These are phyloP conservation scores for Linnemannia schmuckeri DNA, from an alignment of 192 early-diverging fungal genomes.

Conservation along the genomic window DNA sequence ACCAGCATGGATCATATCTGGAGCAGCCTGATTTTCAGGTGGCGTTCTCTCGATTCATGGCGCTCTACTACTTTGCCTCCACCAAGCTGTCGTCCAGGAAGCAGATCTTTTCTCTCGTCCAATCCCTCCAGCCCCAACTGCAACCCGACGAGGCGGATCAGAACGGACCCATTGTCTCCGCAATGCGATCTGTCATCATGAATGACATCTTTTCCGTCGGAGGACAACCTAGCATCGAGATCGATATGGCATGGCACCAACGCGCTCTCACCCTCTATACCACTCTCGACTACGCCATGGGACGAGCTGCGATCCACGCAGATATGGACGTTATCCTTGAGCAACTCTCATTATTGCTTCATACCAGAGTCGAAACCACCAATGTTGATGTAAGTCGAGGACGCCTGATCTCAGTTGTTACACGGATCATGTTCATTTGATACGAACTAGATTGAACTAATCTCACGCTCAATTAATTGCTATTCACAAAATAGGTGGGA, in stretches of 20 bases:
- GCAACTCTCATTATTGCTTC: slow-evolving; percentile 38
- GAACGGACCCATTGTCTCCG: slow-evolving; percentile 32
- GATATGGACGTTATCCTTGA: slow-evolving; percentile 44
- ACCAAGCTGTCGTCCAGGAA: slow-evolving; percentile 51
- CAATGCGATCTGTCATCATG: slow-evolving; percentile 41
- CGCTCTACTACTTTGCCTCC: slow-evolving; percentile 39
- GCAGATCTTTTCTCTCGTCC: slow-evolving; percentile 47
- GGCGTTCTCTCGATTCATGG: slow-evolving; percentile 49
- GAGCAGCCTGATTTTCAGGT: slow-evolving; percentile 42
- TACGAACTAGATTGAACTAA: background rate
- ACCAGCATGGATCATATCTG: slow-evolving; percentile 23
- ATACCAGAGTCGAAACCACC: slow-evolving; percentile 33
- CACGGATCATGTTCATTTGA: background rate
- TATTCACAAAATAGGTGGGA: slow-evolving; percentile 7
- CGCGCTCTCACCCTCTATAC: slow-evolving; percentile 60
- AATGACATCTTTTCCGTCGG: slow-evolving; percentile 25
- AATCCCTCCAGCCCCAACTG: slow-evolving; percentile 35
- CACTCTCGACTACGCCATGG: slow-evolving; percentile 59
- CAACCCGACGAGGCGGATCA: slow-evolving; percentile 41
- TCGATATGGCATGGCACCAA: slow-evolving; percentile 59
- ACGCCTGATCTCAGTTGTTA: background rate
- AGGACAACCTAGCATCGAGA: slow-evolving; percentile 20
- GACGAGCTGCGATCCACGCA: slow-evolving; percentile 42
- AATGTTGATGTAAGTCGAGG: slow-evolving; percentile 30
- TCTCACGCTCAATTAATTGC: background rate